Evolutionary conservation across 495 filamentous ascomycete genomes (phyloP), one percentile per base, ranked within the genome.

Genomic region (Cercophora samala): DNA sequence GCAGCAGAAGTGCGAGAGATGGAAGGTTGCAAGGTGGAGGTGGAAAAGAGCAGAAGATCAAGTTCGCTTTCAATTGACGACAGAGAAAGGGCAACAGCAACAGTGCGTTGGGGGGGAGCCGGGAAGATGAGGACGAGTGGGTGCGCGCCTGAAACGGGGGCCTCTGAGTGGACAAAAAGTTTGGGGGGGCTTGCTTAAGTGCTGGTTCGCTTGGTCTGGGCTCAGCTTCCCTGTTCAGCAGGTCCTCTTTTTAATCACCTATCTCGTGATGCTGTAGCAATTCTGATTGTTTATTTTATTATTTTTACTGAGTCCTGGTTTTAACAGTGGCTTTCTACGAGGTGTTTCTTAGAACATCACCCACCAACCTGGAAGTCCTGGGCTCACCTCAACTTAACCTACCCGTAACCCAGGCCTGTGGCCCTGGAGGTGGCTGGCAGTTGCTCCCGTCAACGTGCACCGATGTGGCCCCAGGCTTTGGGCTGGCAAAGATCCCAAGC

Each of bases 91-190:
- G 68, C 74, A 73, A 23, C 53, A 22, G 22, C 53, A 19, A 74
- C 75, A 72, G 69, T 72, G 73, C 76, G 74, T 78, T 75, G 62
- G 68, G 76, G n/a, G 81, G 72, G 76, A 75, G 72, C 73, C 70
- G 77, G 78, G 78, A 79, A 78, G 77, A 76, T 75, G 74, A 72
- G 55, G 62, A 18, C n/a, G 67, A 66, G 66, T 65, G 66, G 64
- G 60, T 53, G 32, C 21, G 64, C 62, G 52, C 53, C 60, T 42
- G 42, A 60, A 68, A 64, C 64, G 65, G 67, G 54, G 67, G 52
- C 66, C 66, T 75, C 54, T 75, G 73, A 73, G 73, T 73, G 71
- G 71, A 32, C 68, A 72, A 62, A 62, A 66, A 29, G n/a, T 37
- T 68, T 56, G 62, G 66, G 69, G 68, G 67, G 69, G 61, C 67